Conservation (phyloP, 345 rosid species). For the Eucalyptus cloeziana region DNA sequence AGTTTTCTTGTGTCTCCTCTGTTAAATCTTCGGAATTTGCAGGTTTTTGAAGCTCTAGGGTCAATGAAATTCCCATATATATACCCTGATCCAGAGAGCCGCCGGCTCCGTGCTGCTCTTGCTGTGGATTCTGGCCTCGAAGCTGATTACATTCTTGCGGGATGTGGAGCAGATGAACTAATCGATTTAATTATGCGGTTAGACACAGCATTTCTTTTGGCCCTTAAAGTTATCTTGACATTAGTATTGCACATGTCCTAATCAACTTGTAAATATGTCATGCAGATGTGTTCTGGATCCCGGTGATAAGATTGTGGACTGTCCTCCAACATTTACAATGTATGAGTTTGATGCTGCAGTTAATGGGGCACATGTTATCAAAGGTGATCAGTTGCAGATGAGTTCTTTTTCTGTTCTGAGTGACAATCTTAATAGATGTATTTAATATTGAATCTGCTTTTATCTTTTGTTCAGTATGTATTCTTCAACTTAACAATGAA, state of each 20-base stretch:
- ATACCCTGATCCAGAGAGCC: slow-evolving; percentile 90
- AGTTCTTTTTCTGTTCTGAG: background rate
- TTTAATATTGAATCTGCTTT: background rate
- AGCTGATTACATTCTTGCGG: slow-evolving; percentile 75
- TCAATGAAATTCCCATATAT: slow-evolving; percentile 77
- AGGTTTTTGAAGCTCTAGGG: slow-evolving; percentile 92
- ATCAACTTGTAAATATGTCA: background rate
- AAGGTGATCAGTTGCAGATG: slow-evolving; percentile 33
- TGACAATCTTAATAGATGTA: background rate
- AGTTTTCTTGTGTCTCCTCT: background rate
- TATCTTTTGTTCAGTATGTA: background rate
- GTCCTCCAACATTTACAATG: slow-evolving; percentile 98
- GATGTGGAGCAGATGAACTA: slow-evolving; percentile 96
- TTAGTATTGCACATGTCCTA: background rate
- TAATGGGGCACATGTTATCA: slow-evolving; percentile 68
- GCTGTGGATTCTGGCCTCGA: slow-evolving; percentile 86
- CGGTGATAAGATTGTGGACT: slow-evolving; percentile 89
- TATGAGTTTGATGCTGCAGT: slow-evolving; percentile 97
- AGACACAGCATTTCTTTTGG: background rate
- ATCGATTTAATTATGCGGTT: slow-evolving; percentile 97
- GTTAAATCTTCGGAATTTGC: slow-evolving; percentile 23
- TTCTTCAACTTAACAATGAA: background rate
- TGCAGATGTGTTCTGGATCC: slow-evolving; percentile 88
- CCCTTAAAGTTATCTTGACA: background rate
- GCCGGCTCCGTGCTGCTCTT: slow-evolving; percentile 68